phyloP scores from a whole-genome alignment of 2,329 filamentous ascomycete genomes.

The Colletotrichum spinosum region DNA sequence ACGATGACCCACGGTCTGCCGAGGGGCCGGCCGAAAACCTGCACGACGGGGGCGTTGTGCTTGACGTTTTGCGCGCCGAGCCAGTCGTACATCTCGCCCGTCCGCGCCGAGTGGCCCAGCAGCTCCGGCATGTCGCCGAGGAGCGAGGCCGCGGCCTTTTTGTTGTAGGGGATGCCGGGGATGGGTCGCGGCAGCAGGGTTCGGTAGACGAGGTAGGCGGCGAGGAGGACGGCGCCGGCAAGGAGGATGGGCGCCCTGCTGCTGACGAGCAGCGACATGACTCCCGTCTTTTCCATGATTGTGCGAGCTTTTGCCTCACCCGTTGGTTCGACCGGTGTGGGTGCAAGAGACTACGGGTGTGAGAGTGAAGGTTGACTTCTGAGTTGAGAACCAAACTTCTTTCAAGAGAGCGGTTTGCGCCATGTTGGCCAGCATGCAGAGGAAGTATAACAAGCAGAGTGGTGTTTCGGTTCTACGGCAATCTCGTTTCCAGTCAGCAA shows the following conservation, averaged over 20 bases:
- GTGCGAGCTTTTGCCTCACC: neutral
- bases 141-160: slow-evolving; percentile 11
- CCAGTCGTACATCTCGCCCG: slow-evolving; percentile 40
- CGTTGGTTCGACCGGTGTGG: neutral
- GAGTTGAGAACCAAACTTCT: too few species aligned
- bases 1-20: slow-evolving; percentile 47
- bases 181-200: slow-evolving; percentile 21
- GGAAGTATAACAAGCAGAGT: too few species aligned
- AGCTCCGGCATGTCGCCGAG: slow-evolving; percentile 30
- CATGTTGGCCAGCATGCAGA: too few species aligned
- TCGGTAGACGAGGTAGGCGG: slow-evolving; percentile 13
- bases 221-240: neutral
- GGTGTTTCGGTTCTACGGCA: too few species aligned
- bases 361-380: too few species aligned
- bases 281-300: neutral
- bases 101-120: slow-evolving; percentile 11
- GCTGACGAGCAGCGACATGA: neutral
- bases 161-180: slow-evolving; percentile 31
- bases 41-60: slow-evolving; percentile 45
- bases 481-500: too few species aligned
- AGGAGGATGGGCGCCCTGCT: neutral
- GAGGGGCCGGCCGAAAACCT: slow-evolving; percentile 50
- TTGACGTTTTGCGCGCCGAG: slow-evolving; percentile 42
- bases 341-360: neutral
- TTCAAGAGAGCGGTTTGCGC: too few species aligned